These are phyloP conservation scores for Suillus lakei DNA, from an alignment of 768 basidiomycete genomes.

Conservation along the genomic window DNA sequence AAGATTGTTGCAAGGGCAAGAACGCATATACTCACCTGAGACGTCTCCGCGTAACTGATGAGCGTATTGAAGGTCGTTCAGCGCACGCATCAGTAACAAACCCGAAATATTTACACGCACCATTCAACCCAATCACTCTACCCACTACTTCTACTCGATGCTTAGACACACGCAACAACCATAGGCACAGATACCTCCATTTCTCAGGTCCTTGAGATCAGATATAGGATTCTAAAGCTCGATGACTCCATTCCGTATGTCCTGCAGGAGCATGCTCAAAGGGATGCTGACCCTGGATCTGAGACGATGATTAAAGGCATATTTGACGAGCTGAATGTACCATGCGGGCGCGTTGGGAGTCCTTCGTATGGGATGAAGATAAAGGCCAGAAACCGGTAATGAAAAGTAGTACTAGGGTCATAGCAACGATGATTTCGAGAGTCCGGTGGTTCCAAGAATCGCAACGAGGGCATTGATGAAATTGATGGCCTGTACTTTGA, in stretches of 20 bases:
- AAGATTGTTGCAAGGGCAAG: not conserved
- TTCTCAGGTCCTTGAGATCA: slow-evolving; percentile 45
- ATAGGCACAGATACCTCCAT: slow-evolving; percentile 36
- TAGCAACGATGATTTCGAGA: not conserved
- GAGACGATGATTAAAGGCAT: slow-evolving; percentile 10
- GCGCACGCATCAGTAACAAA: not conserved
- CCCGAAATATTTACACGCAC: slow-evolving; percentile 16
- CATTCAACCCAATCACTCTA: slow-evolving; percentile 28
- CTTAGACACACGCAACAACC: slow-evolving; percentile 43
- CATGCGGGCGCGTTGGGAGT: slow-evolving; percentile 19
- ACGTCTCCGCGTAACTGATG: slow-evolving; percentile 1
- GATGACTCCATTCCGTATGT: slow-evolving; percentile 42
- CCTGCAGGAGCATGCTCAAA: slow-evolving; percentile 40
- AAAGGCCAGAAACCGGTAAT: not conserved
- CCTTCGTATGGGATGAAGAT: slow-evolving; percentile 12
- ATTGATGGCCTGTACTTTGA: too few relatives aligned
- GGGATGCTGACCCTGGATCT: slow-evolving; percentile 36
- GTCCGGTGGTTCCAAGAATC: not conserved
- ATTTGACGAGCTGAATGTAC: slow-evolving; percentile 38
- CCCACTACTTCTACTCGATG: slow-evolving; percentile 39
- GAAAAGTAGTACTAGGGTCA: not conserved
- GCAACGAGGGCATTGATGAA: not conserved
- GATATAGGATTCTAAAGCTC: slow-evolving; percentile 47
- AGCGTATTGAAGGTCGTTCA: not conserved
- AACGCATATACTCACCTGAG: slow-evolving; percentile 28